A percentile compares a stretch with the other conserved stretches of the same genome.
Conservation (phyloP, 495 filamentous ascomycete genomes). For the Mytilinidion resinicola region DNA sequence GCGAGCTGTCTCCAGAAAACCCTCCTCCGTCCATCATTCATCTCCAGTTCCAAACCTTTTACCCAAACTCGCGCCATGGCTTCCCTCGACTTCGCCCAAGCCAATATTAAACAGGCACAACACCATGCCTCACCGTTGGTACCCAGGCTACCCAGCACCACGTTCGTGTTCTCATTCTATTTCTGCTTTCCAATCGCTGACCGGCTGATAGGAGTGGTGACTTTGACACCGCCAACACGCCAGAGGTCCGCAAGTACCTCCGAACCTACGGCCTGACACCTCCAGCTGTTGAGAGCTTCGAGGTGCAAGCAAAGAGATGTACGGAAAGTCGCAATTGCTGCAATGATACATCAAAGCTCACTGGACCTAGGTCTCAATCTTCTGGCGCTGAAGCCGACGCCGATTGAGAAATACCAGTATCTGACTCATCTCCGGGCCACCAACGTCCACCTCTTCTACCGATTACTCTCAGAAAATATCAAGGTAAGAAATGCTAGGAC, state of each 20-base stretch:
- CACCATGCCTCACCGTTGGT: constrained; percentile 4
- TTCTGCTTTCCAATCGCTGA: constrained; percentile 14
- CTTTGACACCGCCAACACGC: constrained; percentile 57
- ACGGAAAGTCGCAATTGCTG: not conserved
- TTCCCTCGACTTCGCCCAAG: constrained; percentile 14
- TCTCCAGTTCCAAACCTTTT: not conserved
- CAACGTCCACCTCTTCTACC: constrained; percentile 92
- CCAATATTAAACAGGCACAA: constrained; percentile 29
- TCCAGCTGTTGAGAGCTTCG: constrained; percentile 62
- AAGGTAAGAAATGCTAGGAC: constrained; percentile 43
- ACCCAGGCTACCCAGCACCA: constrained; percentile 25
- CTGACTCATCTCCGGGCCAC: constrained; percentile 79
- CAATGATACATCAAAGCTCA: constrained; percentile 5
- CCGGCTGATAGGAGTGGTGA: constrained; percentile 30
- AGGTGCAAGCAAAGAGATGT: constrained; percentile 65
- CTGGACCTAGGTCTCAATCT: constrained; percentile 56
- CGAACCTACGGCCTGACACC: constrained; percentile 66
- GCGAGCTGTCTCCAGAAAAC: not conserved
- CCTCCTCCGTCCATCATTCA: no score
- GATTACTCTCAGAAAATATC: constrained; percentile 83
- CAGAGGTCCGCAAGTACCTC: constrained; percentile 61
- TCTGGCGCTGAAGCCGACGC: constrained; percentile 68
- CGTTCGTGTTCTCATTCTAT: constrained; percentile 14
- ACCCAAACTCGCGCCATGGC: constrained; percentile 17
- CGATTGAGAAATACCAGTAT: constrained; percentile 93